Conservation (phyloP, 2,329 filamentous ascomycete species). For the Colletotrichum viniferum region DNA sequence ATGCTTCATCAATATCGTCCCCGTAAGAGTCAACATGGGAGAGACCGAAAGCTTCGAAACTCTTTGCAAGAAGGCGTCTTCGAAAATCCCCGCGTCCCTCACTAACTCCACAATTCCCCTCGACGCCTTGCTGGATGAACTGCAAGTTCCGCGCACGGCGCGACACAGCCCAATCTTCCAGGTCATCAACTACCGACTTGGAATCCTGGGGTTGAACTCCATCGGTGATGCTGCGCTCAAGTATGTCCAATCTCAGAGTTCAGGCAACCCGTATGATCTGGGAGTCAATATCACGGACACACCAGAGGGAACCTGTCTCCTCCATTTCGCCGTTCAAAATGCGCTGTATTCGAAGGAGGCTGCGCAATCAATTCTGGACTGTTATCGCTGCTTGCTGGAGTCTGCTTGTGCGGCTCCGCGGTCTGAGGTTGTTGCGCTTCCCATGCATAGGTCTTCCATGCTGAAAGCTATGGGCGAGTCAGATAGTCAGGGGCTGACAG, state of each 20-base stretch:
- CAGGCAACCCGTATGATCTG: background rate
- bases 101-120: slow-evolving; percentile 51
- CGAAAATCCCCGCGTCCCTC: slow-evolving; percentile 36
- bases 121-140: slow-evolving; percentile 48
- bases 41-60: background rate
- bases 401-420: background rate
- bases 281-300: background rate
- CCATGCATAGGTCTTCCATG: background rate
- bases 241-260: background rate
- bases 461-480: background rate
- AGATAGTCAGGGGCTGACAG: background rate
- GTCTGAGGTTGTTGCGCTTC: background rate
- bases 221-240: background rate
- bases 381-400: background rate
- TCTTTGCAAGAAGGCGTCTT: background rate
- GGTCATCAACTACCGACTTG: slow-evolving; percentile 37
- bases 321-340: background rate
- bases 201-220: background rate
- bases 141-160: slow-evolving; percentile 43
- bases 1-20: slow-evolving; percentile 52
- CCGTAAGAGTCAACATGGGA: slow-evolving; percentile 41
- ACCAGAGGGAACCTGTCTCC: background rate
- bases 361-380: background rate
- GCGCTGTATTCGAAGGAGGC: background rate
- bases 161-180: slow-evolving; percentile 54